Evolutionary conservation across 345 rosid genomes (phyloP), one percentile per base, ranked within the genome.

Genomic region (Atalantia buxifolia): DNA sequence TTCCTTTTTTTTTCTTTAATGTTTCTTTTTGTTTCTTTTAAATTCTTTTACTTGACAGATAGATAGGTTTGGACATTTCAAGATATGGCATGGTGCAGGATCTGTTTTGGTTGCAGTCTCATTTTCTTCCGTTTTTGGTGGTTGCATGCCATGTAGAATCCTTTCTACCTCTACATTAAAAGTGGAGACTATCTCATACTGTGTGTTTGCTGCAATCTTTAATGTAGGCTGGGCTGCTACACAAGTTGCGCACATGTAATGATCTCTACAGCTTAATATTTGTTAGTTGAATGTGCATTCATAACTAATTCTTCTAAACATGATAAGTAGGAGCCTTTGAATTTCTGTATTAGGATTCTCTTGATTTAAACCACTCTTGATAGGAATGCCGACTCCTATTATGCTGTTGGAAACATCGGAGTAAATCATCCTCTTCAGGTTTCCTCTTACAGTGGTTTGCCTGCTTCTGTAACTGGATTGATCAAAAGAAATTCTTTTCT

Each of bases 31-130:
- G 25, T 28, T 61, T 16, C n/a, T 72, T 81, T 74, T 28, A 53
- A 72, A 19, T 68, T 42, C 57, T 72, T 78, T 78, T 76, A 35
- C 72, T 72, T 81, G 79, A 75, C 85, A 93, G 99, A 92, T 95
- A 83, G 98, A 95, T 90, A 92, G 99, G 87, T 95, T 93, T 90
- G 99, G 99, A 35, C 90, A 83, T 88, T 95, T 95, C 92, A 95
- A 95, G 85, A 59, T 92, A 68, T 95, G 99, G 98, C 98, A 87
- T 87, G 97, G 88, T 75, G 98, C 93, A 71, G 99, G 99, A 84
- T 91, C 99, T 65, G 21, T 91, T 75, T 85, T 95, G 77, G 98
- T 93, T 82, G 97, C 99, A 8, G 81, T 93, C 69, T 95, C 98
- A 38, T 95, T 92, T 85, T 95, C 99, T 78, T 95, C 98, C 1